phyloP scores from a whole-genome alignment of 2,329 filamentous ascomycete genomes.

The Onygenales sp. region DNA sequence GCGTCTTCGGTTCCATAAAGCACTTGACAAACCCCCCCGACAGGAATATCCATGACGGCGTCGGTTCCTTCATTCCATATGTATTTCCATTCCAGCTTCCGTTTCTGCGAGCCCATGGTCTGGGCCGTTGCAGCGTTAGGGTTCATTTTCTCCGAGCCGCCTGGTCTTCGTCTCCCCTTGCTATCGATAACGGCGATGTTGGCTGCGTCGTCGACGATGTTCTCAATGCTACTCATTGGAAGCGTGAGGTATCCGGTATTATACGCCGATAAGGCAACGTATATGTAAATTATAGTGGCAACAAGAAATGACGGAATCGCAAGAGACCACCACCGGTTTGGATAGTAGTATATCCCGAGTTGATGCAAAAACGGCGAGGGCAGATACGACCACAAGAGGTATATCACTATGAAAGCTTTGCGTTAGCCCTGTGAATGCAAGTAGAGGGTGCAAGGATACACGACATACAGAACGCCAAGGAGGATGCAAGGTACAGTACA shows the following conservation, averaged over 20 bases:
- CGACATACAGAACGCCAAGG: slow-evolving; percentile 65
- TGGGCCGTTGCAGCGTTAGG: slow-evolving; percentile 32
- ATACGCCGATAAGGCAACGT: slow-evolving; percentile 81
- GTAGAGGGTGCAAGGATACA: not conserved
- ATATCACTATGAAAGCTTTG: slow-evolving; percentile 38
- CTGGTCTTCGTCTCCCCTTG: slow-evolving; percentile 48
- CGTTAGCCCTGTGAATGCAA: not conserved
- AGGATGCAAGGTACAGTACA: slow-evolving; percentile 85
- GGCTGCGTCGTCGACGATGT: slow-evolving; percentile 81
- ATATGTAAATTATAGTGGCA: slow-evolving; percentile 82
- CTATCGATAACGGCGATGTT: slow-evolving; percentile 74
- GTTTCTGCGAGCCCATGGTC: slow-evolving; percentile 33
- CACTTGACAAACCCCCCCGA: slow-evolving; percentile 91
- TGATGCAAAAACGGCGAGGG: slow-evolving; percentile 86
- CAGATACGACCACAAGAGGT: slow-evolving; percentile 76
- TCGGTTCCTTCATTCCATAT: slow-evolving; percentile 92
- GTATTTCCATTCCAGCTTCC: slow-evolving; percentile 59
- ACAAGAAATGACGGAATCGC: slow-evolving; percentile 87
- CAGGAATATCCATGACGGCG: slow-evolving; percentile 91
- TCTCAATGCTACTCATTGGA: slow-evolving; percentile 70
- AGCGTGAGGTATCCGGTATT: slow-evolving; percentile 85
- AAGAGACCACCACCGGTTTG: slow-evolving; percentile 94
- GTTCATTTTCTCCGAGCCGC: slow-evolving; percentile 34
- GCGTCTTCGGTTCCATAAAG: slow-evolving; percentile 54
- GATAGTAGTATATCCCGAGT: slow-evolving; percentile 92